Conservation (phyloP, 2,329 filamentous ascomycete species). For the Fusarium piperis region DNA sequence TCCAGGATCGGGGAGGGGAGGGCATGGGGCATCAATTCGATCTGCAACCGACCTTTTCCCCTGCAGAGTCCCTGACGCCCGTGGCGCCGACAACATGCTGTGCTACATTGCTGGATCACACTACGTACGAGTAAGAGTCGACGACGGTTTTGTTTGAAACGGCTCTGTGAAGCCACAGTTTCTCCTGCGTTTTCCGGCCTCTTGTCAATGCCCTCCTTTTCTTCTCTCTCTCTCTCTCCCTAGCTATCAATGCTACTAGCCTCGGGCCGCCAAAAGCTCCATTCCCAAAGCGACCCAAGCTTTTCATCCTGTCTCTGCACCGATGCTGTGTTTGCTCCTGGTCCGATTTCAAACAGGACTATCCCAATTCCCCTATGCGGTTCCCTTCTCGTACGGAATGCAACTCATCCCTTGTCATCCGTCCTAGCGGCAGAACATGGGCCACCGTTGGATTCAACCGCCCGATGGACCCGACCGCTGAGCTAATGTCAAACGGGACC, state of each 20-base stretch:
- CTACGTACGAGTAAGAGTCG: conserved; percentile 3
- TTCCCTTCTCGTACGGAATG: conserved; percentile 17
- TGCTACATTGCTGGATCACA: conserved; percentile 15
- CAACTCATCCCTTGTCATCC: conserved; percentile 31
- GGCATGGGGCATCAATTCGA: conserved; percentile 18
- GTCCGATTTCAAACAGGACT: conserved; percentile 4
- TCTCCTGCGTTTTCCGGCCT: conserved; percentile 1
- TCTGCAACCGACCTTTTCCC: conserved; percentile 33
- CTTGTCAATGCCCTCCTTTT: neutral
- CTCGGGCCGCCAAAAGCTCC: conserved; percentile 20
- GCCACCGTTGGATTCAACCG: conserved; percentile 37
- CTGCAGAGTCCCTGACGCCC: conserved; percentile 20
- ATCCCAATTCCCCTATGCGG: conserved; percentile 22
- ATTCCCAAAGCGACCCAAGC: conserved; percentile 22
- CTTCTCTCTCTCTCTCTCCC: neutral
- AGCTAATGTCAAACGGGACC: conserved; percentile 22
- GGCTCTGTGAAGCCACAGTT: neutral
- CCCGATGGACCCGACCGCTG: conserved; percentile 19
- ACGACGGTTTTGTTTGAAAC: conserved; percentile 10
- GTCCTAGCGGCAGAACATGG: conserved; percentile 31
- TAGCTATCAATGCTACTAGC: conserved; percentile 7
- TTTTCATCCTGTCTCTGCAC: conserved; percentile 13
- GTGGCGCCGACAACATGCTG: conserved; percentile 21
- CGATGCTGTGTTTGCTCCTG: neutral
- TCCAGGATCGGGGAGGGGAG: neutral